Conservation (phyloP, 2,329 filamentous ascomycete species). For the Pezicula radicicola region DNA sequence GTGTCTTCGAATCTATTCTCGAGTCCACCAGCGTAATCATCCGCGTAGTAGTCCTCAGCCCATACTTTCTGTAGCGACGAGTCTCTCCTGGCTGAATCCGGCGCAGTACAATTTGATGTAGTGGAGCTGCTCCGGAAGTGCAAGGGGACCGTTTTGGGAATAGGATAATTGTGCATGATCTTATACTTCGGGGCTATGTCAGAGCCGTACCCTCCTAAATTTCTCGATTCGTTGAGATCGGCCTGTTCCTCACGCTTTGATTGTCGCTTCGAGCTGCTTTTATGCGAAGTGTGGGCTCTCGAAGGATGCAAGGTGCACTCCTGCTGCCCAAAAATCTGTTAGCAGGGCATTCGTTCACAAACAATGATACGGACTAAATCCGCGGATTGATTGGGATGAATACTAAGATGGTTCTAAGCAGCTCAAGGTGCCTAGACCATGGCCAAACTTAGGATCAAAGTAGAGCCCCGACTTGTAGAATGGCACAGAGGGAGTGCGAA, state of each 20-base stretch:
- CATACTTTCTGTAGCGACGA: constrained; percentile 23
- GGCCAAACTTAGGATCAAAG: too few species aligned
- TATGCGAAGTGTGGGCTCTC: background rate
- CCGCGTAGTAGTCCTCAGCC: constrained; percentile 20
- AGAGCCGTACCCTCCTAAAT: background rate
- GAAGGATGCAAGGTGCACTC: too few species aligned
- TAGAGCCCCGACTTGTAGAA: too few species aligned
- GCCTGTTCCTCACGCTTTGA: background rate
- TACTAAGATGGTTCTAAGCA: too few species aligned
- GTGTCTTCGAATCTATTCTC: constrained; percentile 6
- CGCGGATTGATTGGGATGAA: too few species aligned
- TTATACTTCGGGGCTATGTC: constrained; percentile 1
- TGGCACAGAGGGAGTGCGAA: too few species aligned
- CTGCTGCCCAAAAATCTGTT: too few species aligned
- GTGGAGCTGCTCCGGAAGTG: background rate
- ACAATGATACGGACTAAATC: too few species aligned
- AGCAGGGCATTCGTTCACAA: too few species aligned
- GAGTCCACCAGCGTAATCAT: constrained; percentile 11
- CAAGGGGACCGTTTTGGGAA: background rate
- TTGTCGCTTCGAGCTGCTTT: background rate
- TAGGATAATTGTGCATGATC: constrained; percentile 1
- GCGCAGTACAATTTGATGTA: background rate
- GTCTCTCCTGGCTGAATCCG: constrained; percentile 10
- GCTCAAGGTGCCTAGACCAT: too few species aligned
- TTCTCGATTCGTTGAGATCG: background rate